Percentiles rank a stretch among this genome's conserved stretches.
These are phyloP conservation scores for Chiua virens DNA, from an alignment of 768 basidiomycete species.

Conservation along the genomic window DNA sequence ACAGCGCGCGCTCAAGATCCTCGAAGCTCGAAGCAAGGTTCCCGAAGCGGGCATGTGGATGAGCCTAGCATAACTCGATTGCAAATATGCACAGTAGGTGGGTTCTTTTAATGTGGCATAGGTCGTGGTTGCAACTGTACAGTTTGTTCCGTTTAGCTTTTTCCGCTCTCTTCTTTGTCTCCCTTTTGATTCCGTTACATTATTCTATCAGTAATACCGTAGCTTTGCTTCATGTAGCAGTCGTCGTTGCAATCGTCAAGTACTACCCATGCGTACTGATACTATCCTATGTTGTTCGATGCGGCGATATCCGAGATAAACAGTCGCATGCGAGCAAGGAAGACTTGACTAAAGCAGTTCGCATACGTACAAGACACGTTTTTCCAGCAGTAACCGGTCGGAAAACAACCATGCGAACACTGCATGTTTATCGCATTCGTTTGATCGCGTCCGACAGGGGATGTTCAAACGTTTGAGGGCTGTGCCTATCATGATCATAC, in stretches of 20 bases:
- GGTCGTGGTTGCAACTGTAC: constrained; percentile 8
- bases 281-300: constrained; percentile 3
- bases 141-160: constrained; percentile 3
- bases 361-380: no score
- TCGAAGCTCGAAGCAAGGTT: constrained; percentile 65
- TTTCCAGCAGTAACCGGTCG: no score
- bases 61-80: constrained; percentile 53
- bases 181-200: constrained; percentile 24
- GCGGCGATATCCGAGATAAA: no score
- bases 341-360: no score
- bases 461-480: no score
- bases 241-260: constrained; percentile 24
- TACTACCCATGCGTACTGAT: constrained; percentile 15
- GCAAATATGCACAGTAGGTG: neutral
- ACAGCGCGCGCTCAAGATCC: constrained; percentile 62
- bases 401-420: no score
- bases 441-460: no score
- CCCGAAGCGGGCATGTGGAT: constrained; percentile 81
- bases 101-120: constrained; percentile 12
- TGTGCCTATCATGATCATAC: no score
- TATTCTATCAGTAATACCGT: constrained; percentile 34
- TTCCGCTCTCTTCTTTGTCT: neutral
- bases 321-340: no score
- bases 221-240: constrained; percentile 31
- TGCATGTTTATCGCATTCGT: no score